Evolutionary conservation across 2,329 filamentous ascomycete genomes (phyloP).

Genomic region (Furcasterigmium sp.): DNA sequence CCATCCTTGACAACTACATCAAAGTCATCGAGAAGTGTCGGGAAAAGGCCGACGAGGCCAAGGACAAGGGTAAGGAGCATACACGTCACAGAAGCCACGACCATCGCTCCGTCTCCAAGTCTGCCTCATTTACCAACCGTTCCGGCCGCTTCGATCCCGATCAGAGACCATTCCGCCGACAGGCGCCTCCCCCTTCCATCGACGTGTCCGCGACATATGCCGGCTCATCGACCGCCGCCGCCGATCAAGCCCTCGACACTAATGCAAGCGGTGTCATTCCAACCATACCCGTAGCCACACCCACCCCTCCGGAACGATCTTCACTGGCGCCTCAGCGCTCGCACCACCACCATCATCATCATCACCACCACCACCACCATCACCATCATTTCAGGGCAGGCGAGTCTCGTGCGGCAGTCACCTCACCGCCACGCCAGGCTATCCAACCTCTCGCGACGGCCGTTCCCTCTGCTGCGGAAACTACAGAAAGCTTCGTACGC

Average conservation of each 20-base stretch:
- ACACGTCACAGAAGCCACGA: conserved; percentile 45
- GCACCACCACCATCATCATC: conserved; percentile 40
- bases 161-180: conserved; percentile 62
- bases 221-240: conserved; percentile 34
- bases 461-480: conserved; percentile 58
- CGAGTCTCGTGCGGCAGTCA: conserved; percentile 44
- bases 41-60: conserved; percentile 78
- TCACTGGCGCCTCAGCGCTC: not conserved
- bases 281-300: conserved; percentile 14
- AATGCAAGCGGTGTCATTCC: conserved; percentile 17
- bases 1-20: conserved; percentile 97
- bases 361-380: conserved; percentile 44
- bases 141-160: conserved; percentile 50
- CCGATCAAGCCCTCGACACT: conserved; percentile 43
- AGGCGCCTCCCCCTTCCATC: conserved; percentile 72
- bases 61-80: conserved; percentile 59
- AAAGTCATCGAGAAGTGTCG: conserved; percentile 90
- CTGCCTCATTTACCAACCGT: conserved; percentile 49
- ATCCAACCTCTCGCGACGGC: conserved; percentile 65
- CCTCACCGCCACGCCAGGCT: conserved; percentile 43
- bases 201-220: conserved; percentile 41
- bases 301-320: conserved; percentile 39
- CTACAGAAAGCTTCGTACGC: conserved; percentile 68
- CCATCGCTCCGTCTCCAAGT: conserved; percentile 42
- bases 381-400: conserved; percentile 45